These are phyloP conservation scores for Leptodontidium sp. DNA, from an alignment of 2,329 filamentous ascomycete genomes.

Conservation along the genomic window DNA sequence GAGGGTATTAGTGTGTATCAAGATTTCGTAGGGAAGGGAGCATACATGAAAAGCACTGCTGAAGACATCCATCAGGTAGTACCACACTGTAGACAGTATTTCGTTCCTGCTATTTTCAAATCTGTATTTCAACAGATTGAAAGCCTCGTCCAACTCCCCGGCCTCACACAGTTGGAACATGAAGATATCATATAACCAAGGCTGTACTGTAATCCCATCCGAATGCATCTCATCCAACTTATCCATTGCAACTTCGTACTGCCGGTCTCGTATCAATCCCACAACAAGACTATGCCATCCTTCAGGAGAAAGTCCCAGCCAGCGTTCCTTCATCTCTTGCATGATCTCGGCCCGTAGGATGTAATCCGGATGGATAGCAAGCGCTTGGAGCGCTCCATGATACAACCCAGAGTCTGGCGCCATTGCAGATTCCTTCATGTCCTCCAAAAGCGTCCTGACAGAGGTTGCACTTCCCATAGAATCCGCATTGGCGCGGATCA, in stretches of 20 bases:
- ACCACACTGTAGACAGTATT: conserved; percentile 68
- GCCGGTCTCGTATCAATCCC: conserved; percentile 80
- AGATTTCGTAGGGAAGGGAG: conserved; percentile 36
- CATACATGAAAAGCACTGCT: conserved; percentile 68
- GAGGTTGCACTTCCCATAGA: conserved; percentile 71
- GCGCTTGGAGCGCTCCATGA: conserved; percentile 73
- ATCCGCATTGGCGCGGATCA: conserved; percentile 77
- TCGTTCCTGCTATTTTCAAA: conserved; percentile 50
- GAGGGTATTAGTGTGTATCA: conserved; percentile 1
- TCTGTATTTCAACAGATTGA: conserved; percentile 71
- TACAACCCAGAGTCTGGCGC: conserved; percentile 72
- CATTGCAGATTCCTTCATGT: conserved; percentile 72
- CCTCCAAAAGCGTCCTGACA: conserved; percentile 70
- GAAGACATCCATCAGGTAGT: conserved; percentile 78
- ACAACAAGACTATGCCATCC: conserved; percentile 74
- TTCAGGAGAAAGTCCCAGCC: conserved; percentile 68
- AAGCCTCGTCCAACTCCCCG: conserved; percentile 79
- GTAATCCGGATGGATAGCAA: conserved; percentile 89
- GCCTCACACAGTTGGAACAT: conserved; percentile 76
- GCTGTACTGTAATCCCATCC: conserved; percentile 61
- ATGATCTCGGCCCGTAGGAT: conserved; percentile 75
- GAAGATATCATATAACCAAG: conserved; percentile 83
- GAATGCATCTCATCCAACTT: conserved; percentile 72
- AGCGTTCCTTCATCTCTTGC: conserved; percentile 75
- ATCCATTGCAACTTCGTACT: conserved; percentile 81